Percentiles rank a stretch among this genome's conserved stretches.
Conservation (phyloP, 1,284 basidiomycete genomes). For the Trametes polyzona region DNA sequence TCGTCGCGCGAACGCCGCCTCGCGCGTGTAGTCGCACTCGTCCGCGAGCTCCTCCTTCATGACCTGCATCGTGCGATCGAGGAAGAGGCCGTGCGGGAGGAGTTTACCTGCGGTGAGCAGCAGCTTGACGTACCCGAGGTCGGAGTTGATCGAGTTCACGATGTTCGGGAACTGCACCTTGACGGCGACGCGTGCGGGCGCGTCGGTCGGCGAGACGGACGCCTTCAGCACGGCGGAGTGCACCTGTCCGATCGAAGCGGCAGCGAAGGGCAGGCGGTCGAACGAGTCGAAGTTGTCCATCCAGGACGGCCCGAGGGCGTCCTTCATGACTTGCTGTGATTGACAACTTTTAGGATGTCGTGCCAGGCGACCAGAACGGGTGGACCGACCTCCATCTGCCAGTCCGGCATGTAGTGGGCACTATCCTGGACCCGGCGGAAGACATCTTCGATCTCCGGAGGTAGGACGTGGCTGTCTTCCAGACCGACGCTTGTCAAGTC, state of each 20-base stretch:
- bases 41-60: slow-evolving; percentile 93
- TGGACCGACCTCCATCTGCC: slow-evolving; percentile 86
- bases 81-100: slow-evolving; percentile 87
- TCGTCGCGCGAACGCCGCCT: slow-evolving; percentile 73
- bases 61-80: slow-evolving; percentile 87
- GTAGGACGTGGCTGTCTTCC: slow-evolving; percentile 84
- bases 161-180: slow-evolving; percentile 98
- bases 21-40: slow-evolving; percentile 93
- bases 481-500: neutral
- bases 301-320: slow-evolving; percentile 84
- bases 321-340: slow-evolving; percentile 72
- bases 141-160: slow-evolving; percentile 82
- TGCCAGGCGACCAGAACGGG: neutral
- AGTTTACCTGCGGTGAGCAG: slow-evolving; percentile 81
- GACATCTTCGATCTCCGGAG: slow-evolving; percentile 88
- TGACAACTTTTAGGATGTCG: neutral
- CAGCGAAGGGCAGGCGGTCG: slow-evolving; percentile 89
- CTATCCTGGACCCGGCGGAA: slow-evolving; percentile 92
- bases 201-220: slow-evolving; percentile 52
- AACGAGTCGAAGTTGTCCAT: slow-evolving; percentile 74
- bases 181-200: slow-evolving; percentile 75
- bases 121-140: slow-evolving; percentile 86
- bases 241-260: slow-evolving; percentile 97
- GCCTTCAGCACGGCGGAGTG: slow-evolving; percentile 75
- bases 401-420: slow-evolving; percentile 98